Evolutionary conservation across 1,284 basidiomycete species (phyloP).

Genomic region (Gymnopus androsaceus): DNA sequence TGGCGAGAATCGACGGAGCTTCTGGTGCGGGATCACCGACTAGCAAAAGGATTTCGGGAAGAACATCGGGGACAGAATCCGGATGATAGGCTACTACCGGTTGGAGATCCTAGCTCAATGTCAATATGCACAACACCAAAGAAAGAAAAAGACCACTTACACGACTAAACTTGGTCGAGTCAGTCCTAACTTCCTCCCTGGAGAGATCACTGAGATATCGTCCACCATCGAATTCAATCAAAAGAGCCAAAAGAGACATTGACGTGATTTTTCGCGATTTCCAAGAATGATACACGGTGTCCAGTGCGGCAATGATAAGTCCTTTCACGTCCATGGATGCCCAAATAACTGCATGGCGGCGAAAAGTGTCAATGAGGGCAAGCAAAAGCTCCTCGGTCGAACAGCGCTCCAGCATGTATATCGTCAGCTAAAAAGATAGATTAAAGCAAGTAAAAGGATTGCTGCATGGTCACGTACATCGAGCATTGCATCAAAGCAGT

Average conservation of each 20-base stretch:
- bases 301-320: conserved; percentile 58
- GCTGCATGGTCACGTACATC: conserved; percentile 49
- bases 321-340: conserved; percentile 69
- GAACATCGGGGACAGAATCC: conserved; percentile 54
- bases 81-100: conserved; percentile 46
- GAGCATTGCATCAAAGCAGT: conserved; percentile 66
- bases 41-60: conserved; percentile 70
- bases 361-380: conserved; percentile 64
- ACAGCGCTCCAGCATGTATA: conserved; percentile 55
- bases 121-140: not conserved
- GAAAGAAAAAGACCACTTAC: conserved; percentile 40
- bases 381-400: conserved; percentile 53
- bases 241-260: conserved; percentile 57
- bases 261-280: conserved; percentile 64
- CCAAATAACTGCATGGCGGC: conserved; percentile 71
- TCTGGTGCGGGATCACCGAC: conserved; percentile 56
- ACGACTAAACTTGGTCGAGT: conserved; percentile 59
- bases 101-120: conserved; percentile 42
- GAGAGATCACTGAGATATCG: conserved; percentile 53
- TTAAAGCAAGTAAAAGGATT: not conserved
- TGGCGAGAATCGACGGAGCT: conserved; percentile 69
- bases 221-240: conserved; percentile 65
- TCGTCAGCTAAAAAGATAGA: conserved; percentile 50
- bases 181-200: conserved; percentile 59
- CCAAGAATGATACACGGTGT: conserved; percentile 62